Evolutionary conservation across 75 land plant genomes (phyloP), one percentile per base, ranked within the genome.

Genomic region (Ceratopteris richardii): DNA sequence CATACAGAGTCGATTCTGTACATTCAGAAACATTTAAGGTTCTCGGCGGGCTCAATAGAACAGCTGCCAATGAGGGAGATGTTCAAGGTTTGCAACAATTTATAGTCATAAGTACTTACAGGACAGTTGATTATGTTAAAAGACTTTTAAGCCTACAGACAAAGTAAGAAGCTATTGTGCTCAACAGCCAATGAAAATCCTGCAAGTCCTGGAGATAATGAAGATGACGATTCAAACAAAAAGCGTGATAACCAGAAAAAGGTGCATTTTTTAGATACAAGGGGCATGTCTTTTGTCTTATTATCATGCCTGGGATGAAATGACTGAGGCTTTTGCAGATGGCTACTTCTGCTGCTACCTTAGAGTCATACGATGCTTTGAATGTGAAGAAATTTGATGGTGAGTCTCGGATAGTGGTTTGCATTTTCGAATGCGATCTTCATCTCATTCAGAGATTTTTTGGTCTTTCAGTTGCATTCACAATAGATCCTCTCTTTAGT

Each of bases 311-410:
- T n/a, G 4, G 5, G 14, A 5, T 20, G 17, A 14, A 18, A 26
- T 19, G 27, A 26, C 24, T 5, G 7, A 24, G 18, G 29, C 30
- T 25, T 41, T 0, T 75, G 75, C 84, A 87, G 91, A 33, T 67
- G 40, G 69, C 84, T 19, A 83, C 81, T 31, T 48, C 70, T 27
- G 72, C 81, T n/a, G 72, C 54, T 56, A 82, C 96, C 20, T 64
- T 94, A 71, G 98, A 94, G 44, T 83, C 91, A 41, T 89, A 83
- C 71, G 96, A 86, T 31, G 78, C 82, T 52, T 73, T 94, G 17
- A 94, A 94, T 68, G 76, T 90, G 33, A 94, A 94, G 66, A 89
- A 94, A 31, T 82, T 94, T 78, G 96, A 94, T 70, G 98, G 96
- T 94, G 64, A 29, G 71, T 22, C 2, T 14, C 29, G 21, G 5